These are phyloP conservation scores for Magnusiomyces paraingens DNA, from an alignment of 1,139 yeast genomes.

Conservation along the genomic window DNA sequence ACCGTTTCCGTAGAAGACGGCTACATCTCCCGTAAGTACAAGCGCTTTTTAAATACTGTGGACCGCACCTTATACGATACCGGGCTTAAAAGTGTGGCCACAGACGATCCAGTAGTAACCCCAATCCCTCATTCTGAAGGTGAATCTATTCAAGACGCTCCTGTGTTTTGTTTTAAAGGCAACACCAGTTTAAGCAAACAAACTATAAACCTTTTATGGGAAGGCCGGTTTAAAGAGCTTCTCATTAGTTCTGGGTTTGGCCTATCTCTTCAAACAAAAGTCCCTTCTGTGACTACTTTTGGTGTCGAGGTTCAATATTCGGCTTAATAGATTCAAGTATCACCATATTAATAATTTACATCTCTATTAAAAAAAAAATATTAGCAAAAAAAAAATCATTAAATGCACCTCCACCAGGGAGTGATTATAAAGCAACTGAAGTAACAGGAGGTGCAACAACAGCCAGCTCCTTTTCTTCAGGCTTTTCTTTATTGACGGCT, in stretches of 20 bases:
- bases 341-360: neutral
- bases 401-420: no score
- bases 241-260: constrained; percentile 71
- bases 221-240: constrained; percentile 77
- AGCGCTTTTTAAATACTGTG: neutral
- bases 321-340: constrained; percentile 18
- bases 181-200: constrained; percentile 64
- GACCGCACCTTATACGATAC: constrained; percentile 15
- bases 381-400: no score
- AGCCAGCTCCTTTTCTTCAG: neutral
- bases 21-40: constrained; percentile 4
- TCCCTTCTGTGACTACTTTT: constrained; percentile 30
- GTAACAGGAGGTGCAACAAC: no score
- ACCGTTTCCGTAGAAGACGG: constrained; percentile 1
- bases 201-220: constrained; percentile 70
- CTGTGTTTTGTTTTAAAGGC: constrained; percentile 60
- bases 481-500: neutral
- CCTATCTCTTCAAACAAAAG: constrained; percentile 32
- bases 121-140: constrained; percentile 8
- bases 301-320: constrained; percentile 38
- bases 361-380: neutral
- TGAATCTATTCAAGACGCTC: constrained; percentile 1
- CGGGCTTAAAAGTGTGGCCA: neutral
- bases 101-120: neutral
- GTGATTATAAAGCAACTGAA: no score